phyloP scores from a whole-genome alignment of 768 basidiomycete genomes.

The Tricholoma bakamatsutake region DNA sequence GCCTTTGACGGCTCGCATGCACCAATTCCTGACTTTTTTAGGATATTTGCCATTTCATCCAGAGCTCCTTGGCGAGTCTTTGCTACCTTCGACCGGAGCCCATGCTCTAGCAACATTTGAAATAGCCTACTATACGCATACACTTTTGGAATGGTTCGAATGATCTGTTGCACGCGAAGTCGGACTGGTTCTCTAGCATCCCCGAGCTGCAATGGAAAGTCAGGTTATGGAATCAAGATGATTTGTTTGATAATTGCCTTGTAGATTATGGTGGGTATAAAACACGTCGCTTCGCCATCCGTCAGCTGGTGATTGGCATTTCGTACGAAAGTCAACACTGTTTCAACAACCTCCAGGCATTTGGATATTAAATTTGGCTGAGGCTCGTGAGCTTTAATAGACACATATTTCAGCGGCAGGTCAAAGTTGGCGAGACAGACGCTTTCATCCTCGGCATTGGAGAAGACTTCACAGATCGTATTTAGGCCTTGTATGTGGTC shows the following conservation, averaged over 20 bases:
- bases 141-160: conserved; percentile 81
- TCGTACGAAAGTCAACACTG: conserved; percentile 71
- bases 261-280: conserved; percentile 83
- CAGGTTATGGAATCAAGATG: neutral
- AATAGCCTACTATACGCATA: conserved; percentile 93
- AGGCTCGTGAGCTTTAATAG: conserved; percentile 83
- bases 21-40: conserved; percentile 78
- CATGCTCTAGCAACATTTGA: conserved; percentile 81
- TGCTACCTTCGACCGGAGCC: conserved; percentile 84
- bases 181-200: conserved; percentile 85
- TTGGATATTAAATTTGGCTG: conserved; percentile 86
- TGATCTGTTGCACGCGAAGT: conserved; percentile 72
- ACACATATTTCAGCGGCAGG: conserved; percentile 88
- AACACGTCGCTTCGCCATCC: conserved; percentile 82
- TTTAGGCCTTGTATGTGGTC: conserved; percentile 81
- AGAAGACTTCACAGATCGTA: conserved; percentile 70
- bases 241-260: conserved; percentile 52
- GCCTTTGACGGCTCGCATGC: conserved; percentile 80
- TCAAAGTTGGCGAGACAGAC: conserved; percentile 85
- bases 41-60: conserved; percentile 71
- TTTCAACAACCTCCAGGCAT: conserved; percentile 83
- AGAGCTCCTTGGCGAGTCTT: conserved; percentile 86
- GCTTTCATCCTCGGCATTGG: conserved; percentile 50
- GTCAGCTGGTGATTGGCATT: conserved; percentile 69
- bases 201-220: conserved; percentile 59